These are phyloP conservation scores for Coemansia sp. DNA, from an alignment of 192 early-diverging fungal species.

Conservation along the genomic window DNA sequence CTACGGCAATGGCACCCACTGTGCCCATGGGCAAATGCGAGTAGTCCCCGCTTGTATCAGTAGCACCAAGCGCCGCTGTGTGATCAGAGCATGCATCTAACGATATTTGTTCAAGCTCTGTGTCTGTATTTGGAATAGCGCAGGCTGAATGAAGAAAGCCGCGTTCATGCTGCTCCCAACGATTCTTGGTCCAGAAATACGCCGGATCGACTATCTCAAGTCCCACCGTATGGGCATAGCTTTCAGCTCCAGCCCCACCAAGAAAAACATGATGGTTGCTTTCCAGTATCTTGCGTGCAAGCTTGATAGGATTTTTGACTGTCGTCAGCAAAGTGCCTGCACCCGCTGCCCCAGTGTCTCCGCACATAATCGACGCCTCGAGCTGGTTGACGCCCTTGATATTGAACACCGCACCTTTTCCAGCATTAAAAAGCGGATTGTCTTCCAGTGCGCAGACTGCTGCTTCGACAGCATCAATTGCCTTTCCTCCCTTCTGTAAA, in stretches of 20 bases:
- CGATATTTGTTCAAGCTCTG: too few species aligned
- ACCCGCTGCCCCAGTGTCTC: conserved; percentile 23
- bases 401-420: conserved; percentile 38
- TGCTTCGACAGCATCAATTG: conserved; percentile 49
- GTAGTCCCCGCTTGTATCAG: conserved; percentile 7
- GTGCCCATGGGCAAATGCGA: conserved; percentile 40
- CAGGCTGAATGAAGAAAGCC: conserved; percentile 5
- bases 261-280: conserved; percentile 32
- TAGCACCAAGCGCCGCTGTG: too few species aligned
- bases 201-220: conserved; percentile 35
- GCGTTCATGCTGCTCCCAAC: conserved; percentile 44
- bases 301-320: conserved; percentile 39
- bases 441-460: conserved; percentile 48
- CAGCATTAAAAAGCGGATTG: conserved; percentile 41
- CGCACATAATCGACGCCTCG: conserved; percentile 39
- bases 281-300: conserved; percentile 45
- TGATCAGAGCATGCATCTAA: too few species aligned
- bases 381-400: conserved; percentile 36
- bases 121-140: background rate
- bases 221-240: conserved; percentile 21
- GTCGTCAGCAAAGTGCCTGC: conserved; percentile 40
- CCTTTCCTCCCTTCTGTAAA: conserved; percentile 16
- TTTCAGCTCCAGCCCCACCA: conserved; percentile 31
- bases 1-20: conserved; percentile 38
- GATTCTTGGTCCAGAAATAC: conserved; percentile 43